Evolutionary conservation across 805 yeast species (phyloP).

Genomic region (Kodamaea restingae): DNA sequence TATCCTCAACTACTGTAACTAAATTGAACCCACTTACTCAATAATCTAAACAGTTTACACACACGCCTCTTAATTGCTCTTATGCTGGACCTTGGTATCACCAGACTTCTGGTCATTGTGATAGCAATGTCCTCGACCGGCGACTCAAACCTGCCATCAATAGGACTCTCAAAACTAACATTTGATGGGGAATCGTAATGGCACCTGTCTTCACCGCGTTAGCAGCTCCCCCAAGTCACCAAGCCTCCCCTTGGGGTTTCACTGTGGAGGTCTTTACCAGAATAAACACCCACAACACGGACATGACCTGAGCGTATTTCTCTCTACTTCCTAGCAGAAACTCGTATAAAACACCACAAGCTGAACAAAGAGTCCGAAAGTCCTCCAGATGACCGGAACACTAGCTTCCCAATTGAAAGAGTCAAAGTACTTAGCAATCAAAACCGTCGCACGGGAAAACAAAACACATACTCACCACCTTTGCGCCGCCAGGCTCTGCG

Average conservation of each 20-base stretch:
- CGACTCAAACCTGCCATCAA: slow-evolving; percentile 7
- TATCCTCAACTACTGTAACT: no score
- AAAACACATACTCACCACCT: slow-evolving; percentile 21
- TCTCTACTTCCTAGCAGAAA: slow-evolving; percentile 6
- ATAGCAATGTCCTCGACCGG: slow-evolving; percentile 26
- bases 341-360: slow-evolving; percentile 18
- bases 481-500: slow-evolving; percentile 4
- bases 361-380: slow-evolving; percentile 33
- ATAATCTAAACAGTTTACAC: no score
- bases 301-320: slow-evolving; percentile 17
- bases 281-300: slow-evolving; percentile 19
- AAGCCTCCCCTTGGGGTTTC: no score
- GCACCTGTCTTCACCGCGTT: no score
- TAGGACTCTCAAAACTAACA: background rate
- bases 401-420: slow-evolving; percentile 33
- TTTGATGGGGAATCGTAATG: background rate
- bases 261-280: no score
- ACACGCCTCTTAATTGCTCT: background rate
- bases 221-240: no score
- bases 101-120: slow-evolving; percentile 13
- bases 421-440: slow-evolving; percentile 26
- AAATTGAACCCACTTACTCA: no score
- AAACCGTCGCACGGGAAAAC: slow-evolving; percentile 38
- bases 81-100: slow-evolving; percentile 32
- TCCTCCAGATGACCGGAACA: slow-evolving; percentile 28